phyloP scores from a whole-genome alignment of 1,284 basidiomycete genomes.

The Apiotrichum domesticum region DNA sequence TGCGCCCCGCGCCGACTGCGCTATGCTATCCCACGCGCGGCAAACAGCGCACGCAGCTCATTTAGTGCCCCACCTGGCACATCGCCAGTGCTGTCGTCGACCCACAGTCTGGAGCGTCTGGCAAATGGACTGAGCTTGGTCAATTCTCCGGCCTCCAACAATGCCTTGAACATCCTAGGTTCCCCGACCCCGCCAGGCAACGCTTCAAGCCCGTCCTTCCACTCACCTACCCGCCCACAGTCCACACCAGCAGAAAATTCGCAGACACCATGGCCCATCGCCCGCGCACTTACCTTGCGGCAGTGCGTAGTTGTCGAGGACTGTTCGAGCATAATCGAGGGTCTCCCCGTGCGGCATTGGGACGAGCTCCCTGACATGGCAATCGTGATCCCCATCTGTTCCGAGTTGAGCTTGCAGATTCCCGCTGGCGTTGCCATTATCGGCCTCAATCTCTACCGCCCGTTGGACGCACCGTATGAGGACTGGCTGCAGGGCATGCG shows the following conservation, averaged over 20 bases:
- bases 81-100: too few relatives aligned
- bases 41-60: neutral
- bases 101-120: too few relatives aligned
- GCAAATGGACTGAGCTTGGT: too few relatives aligned
- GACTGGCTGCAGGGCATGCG: conserved; percentile 24
- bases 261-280: conserved; percentile 21
- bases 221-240: neutral
- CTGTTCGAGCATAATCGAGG: conserved; percentile 21
- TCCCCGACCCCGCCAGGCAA: too few relatives aligned
- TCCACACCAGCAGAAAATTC: neutral
- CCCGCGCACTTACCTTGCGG: conserved; percentile 21
- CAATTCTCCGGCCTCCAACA: too few relatives aligned
- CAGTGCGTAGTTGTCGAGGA: conserved; percentile 30
- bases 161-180: too few relatives aligned
- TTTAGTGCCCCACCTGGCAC: neutral
- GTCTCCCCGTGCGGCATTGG: conserved; percentile 34
- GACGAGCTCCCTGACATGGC: conserved; percentile 31
- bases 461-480: conserved; percentile 28
- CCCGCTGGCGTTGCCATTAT: conserved; percentile 35
- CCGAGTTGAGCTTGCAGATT: conserved; percentile 12
- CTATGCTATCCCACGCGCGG: neutral
- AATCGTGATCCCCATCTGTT: conserved; percentile 36
- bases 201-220: neutral
- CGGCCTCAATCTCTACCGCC: conserved; percentile 32
- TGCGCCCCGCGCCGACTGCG: conserved; percentile 7